phyloP scores from a whole-genome alignment of 2,329 filamentous ascomycete species.

The Fusarium fujikuroi region DNA sequence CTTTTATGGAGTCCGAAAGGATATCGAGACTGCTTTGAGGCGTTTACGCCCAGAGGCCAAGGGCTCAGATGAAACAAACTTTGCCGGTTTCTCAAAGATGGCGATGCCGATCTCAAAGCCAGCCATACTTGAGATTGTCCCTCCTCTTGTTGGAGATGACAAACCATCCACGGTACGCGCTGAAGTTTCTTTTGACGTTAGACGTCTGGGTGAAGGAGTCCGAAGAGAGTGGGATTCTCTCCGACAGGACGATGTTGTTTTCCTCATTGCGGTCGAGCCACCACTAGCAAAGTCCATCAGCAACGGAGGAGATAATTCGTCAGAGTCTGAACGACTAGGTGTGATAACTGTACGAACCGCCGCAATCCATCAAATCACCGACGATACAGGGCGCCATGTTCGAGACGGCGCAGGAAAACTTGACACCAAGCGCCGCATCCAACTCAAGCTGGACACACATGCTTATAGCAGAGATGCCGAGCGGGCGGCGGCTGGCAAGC shows the following conservation, averaged over 20 bases:
- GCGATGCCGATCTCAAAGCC: slow-evolving; percentile 87
- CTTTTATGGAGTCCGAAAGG: slow-evolving; percentile 92
- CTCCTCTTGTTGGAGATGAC: slow-evolving; percentile 83
- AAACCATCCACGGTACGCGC: slow-evolving; percentile 86
- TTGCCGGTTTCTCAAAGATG: slow-evolving; percentile 91
- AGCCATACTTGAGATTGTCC: slow-evolving; percentile 86
- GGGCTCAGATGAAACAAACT: slow-evolving; percentile 73
- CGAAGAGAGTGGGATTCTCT: slow-evolving; percentile 91
- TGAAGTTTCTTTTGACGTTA: slow-evolving; percentile 86
- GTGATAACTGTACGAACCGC: slow-evolving; percentile 81
- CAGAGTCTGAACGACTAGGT: slow-evolving; percentile 70
- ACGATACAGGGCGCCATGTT: slow-evolving; percentile 82
- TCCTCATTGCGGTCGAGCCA: slow-evolving; percentile 80
- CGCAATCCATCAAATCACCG: slow-evolving; percentile 85
- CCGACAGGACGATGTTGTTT: slow-evolving; percentile 88
- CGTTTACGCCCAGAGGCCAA: slow-evolving; percentile 77
- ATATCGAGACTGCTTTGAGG: slow-evolving; percentile 85
- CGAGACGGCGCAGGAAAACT: slow-evolving; percentile 69
- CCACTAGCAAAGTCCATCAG: slow-evolving; percentile 60
- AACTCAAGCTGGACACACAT: slow-evolving; percentile 82
- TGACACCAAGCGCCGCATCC: slow-evolving; percentile 77
- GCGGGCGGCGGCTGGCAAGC: slow-evolving; percentile 70
- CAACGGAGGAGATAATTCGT: slow-evolving; percentile 61
- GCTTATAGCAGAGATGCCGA: slow-evolving; percentile 83
- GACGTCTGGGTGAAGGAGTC: slow-evolving; percentile 78